Conservation (phyloP, 2,329 filamentous ascomycete genomes). For the Thermoascus crustaceus region DNA sequence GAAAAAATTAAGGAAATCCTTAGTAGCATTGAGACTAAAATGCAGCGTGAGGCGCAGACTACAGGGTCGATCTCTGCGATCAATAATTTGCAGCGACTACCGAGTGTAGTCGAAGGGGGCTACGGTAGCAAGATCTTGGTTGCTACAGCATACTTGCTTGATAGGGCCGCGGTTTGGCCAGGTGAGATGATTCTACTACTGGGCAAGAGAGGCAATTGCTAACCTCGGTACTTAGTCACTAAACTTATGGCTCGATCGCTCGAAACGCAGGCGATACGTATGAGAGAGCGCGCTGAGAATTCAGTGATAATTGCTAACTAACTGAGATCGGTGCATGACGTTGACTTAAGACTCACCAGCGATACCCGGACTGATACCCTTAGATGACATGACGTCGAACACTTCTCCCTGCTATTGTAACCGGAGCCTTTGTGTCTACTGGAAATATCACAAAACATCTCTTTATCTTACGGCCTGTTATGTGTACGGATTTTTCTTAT, state of each 20-base stretch:
- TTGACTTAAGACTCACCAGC: not conserved
- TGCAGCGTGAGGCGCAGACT: slow-evolving; percentile 53
- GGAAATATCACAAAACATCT: too few relatives aligned
- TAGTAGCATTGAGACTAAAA: slow-evolving; percentile 67
- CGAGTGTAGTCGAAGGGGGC: slow-evolving; percentile 57
- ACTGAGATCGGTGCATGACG: slow-evolving; percentile 10
- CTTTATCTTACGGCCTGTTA: not conserved
- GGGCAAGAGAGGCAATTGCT: slow-evolving; percentile 12
- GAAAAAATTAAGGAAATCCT: slow-evolving; percentile 76
- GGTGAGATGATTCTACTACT: slow-evolving; percentile 47
- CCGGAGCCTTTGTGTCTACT: slow-evolving; percentile 1
- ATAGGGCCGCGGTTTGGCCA: slow-evolving; percentile 87
- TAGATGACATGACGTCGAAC: slow-evolving; percentile 3
- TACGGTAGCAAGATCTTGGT: slow-evolving; percentile 78
- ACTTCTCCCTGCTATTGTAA: not conserved
- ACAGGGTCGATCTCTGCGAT: slow-evolving; percentile 46
- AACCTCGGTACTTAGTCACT: slow-evolving; percentile 44
- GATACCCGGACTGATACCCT: slow-evolving; percentile 5
- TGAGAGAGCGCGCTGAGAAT: slow-evolving; percentile 49
- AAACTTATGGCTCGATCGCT: slow-evolving; percentile 60
- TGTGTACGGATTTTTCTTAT: not conserved
- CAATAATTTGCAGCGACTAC: slow-evolving; percentile 45
- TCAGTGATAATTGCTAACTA: slow-evolving; percentile 23
- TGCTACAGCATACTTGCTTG: slow-evolving; percentile 77
- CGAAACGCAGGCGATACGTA: slow-evolving; percentile 55